Conservation (phyloP, 495 filamentous ascomycete species). For the Elaphomyces granulatus region DNA sequence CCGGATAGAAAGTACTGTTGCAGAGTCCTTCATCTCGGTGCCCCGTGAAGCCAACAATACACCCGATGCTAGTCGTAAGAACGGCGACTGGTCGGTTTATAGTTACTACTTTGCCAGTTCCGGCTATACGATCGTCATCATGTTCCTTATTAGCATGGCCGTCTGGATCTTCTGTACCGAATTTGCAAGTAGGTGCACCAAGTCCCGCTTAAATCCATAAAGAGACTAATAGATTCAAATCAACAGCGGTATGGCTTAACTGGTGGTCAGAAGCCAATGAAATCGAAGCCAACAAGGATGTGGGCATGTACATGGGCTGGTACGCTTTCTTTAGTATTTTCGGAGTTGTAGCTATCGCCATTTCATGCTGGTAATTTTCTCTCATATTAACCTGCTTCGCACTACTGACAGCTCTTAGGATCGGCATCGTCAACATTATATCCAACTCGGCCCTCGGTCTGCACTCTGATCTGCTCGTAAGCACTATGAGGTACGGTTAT, state of each 20-base stretch:
- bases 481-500: constrained; percentile 26
- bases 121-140: constrained; percentile 31
- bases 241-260: constrained; percentile 37
- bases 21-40: too few relatives aligned
- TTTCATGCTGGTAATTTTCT: constrained; percentile 29
- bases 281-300: constrained; percentile 22
- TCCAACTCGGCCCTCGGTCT: constrained; percentile 37
- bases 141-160: constrained; percentile 29
- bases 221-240: background rate
- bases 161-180: constrained; percentile 33
- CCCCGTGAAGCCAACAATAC: too few relatives aligned
- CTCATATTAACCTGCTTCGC: background rate
- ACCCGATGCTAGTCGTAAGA: too few relatives aligned
- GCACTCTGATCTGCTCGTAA: constrained; percentile 32
- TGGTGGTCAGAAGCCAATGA: constrained; percentile 38
- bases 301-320: constrained; percentile 40
- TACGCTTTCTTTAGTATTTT: constrained; percentile 37
- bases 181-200: constrained; percentile 24
- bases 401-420: constrained; percentile 11
- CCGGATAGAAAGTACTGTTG: too few relatives aligned
- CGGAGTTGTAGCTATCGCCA: constrained; percentile 28
- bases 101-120: constrained; percentile 42
- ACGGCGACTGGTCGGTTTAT: constrained; percentile 44
- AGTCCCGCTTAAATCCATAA: background rate
- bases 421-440: constrained; percentile 40